These are phyloP conservation scores for Allium sativum DNA, from an alignment of 106 monocot species.

Conservation along the genomic window DNA sequence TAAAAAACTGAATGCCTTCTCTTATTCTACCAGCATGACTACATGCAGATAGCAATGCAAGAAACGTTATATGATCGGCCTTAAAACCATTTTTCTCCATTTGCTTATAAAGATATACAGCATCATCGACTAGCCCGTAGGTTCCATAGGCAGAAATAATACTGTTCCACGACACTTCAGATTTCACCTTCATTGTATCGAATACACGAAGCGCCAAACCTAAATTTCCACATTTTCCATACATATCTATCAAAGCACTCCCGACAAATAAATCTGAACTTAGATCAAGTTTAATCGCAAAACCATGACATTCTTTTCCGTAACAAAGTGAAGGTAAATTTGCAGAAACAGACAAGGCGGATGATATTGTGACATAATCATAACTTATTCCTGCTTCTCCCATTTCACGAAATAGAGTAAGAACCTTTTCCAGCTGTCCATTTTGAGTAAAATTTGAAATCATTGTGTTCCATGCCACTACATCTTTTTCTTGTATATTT, in stretches of 20 bases:
- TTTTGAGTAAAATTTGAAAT: constrained; percentile 76
- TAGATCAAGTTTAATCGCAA: constrained; percentile 35
- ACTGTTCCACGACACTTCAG: constrained; percentile 94
- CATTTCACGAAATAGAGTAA: constrained; percentile 69
- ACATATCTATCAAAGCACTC: constrained; percentile 88
- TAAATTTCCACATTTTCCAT: constrained; percentile 78
- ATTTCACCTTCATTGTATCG: constrained; percentile 55
- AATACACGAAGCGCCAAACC: constrained; percentile 47
- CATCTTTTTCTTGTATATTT: constrained; percentile 47
- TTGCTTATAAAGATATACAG: constrained; percentile 37
- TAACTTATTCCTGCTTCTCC: constrained; percentile 47
- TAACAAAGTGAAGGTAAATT: constrained; percentile 53
- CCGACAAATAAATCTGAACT: constrained; percentile 49
- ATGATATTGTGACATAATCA: constrained; percentile 62
- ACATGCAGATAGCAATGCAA: constrained; percentile 77
- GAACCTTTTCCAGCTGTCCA: constrained; percentile 49
- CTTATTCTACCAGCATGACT: constrained; percentile 64
- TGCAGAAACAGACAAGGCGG: constrained; percentile 65
- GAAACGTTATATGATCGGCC: constrained; percentile 88
- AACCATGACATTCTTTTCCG: constrained; percentile 82
- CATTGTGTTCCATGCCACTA: constrained; percentile 88
- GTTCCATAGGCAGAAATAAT: constrained; percentile 77
- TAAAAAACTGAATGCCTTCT: constrained; percentile 47
- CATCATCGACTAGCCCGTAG: constrained; percentile 61
- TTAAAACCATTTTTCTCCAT: constrained; percentile 60